A percentile compares a stretch with the other conserved stretches of the same genome.
Conservation (phyloP, 192 early-diverging fungal species). For the Coemansia aciculifera region DNA sequence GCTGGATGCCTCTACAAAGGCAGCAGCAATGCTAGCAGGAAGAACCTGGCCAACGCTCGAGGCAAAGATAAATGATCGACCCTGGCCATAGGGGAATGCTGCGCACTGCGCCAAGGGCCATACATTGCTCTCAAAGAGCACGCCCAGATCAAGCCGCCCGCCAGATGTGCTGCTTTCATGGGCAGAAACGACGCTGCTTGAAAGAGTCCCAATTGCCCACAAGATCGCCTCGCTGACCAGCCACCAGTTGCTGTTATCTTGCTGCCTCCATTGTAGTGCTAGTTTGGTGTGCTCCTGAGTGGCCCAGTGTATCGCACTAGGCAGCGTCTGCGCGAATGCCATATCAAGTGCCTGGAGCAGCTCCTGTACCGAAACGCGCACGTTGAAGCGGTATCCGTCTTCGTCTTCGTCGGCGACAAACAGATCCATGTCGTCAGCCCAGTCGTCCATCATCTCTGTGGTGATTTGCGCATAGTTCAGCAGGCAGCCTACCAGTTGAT, state of each 20-base stretch:
- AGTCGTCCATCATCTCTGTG: conserved; percentile 71
- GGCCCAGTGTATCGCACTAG: conserved; percentile 56
- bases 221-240: conserved; percentile 82
- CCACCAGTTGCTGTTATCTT: conserved; percentile 70
- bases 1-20: conserved; percentile 79
- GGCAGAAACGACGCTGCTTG: conserved; percentile 60
- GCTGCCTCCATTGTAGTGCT: conserved; percentile 57
- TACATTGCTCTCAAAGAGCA: conserved; percentile 81
- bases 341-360: conserved; percentile 61
- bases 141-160: conserved; percentile 68
- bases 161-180: conserved; percentile 40
- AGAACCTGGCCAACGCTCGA: conserved; percentile 75
- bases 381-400: conserved; percentile 81
- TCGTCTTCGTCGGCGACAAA: conserved; percentile 92
- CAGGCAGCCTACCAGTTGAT: conserved; percentile 59
- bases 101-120: conserved; percentile 57
- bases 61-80: conserved; percentile 87
- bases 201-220: conserved; percentile 69
- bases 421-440: conserved; percentile 82
- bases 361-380: conserved; percentile 81
- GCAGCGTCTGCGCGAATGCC: conserved; percentile 56
- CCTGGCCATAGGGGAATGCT: conserved; percentile 81
- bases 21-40: conserved; percentile 62
- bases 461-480: conserved; percentile 83
- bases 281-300: conserved; percentile 54